Percentiles rank a stretch among this genome's conserved stretches.
phyloP scores from a whole-genome alignment of 2,329 filamentous ascomycete species.

The Basipetospora chlamydospora region DNA sequence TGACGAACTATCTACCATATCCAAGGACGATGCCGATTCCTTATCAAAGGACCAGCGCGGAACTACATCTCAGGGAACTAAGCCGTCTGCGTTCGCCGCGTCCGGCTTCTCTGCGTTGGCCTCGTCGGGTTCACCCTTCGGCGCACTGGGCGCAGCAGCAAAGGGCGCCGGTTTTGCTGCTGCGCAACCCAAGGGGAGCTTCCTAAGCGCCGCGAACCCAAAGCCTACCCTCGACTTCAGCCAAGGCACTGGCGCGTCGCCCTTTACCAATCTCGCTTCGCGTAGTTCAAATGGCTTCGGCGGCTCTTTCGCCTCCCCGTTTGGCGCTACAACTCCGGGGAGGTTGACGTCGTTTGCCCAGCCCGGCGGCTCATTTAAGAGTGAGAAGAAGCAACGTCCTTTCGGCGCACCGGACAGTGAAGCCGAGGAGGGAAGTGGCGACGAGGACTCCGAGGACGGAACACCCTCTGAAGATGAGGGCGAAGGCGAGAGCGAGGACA shows the following conservation, averaged over 20 bases:
- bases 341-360: constrained; percentile 41
- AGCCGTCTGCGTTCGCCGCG: no score
- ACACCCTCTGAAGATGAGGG: constrained; percentile 25
- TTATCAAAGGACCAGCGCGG: no score
- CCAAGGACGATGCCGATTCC: constrained; percentile 17
- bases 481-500: constrained; percentile 34
- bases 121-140: constrained; percentile 49
- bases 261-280: constrained; percentile 30
- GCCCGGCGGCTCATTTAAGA: constrained; percentile 36
- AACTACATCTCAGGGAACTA: no score
- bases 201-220: constrained; percentile 11
- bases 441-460: constrained; percentile 22
- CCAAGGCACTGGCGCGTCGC: constrained; percentile 24
- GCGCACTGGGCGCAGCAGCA: constrained; percentile 30
- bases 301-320: constrained; percentile 27
- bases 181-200: constrained; percentile 18
- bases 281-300: constrained; percentile 20
- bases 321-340: constrained; percentile 45
- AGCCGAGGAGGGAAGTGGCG: constrained; percentile 30
- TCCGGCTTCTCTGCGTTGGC: constrained; percentile 57
- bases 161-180: constrained; percentile 36
- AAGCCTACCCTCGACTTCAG: constrained; percentile 35
- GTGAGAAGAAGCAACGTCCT: constrained; percentile 49
- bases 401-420: constrained; percentile 66
- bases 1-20: constrained; percentile 23